Conservation (phyloP, 441 rosid species). For the Erysimum pusillum region DNA sequence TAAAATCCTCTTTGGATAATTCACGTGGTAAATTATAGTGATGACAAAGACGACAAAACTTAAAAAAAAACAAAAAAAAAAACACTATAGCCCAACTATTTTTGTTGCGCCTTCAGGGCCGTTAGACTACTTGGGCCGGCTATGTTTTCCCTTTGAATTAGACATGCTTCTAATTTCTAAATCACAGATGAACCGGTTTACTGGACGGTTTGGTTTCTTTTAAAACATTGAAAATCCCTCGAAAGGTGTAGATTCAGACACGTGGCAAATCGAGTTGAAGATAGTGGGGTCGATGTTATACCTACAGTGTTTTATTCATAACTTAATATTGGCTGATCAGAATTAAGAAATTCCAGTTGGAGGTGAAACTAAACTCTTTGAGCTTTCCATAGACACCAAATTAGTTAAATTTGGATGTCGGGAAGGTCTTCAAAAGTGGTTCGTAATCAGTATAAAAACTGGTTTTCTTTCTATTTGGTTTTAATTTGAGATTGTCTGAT, state of each 20-base stretch:
- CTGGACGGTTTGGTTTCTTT: neutral
- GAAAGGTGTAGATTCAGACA: neutral
- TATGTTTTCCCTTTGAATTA: neutral
- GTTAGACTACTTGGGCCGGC: neutral
- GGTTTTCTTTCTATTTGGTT: no score
- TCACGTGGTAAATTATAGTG: neutral
- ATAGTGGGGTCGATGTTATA: neutral
- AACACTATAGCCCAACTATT: neutral
- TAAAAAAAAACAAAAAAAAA: no score
- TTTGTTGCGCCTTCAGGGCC: neutral
- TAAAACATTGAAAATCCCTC: neutral
- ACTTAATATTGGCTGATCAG: slow-evolving; percentile 2
- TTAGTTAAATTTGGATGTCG: no score
- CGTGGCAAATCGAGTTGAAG: slow-evolving; percentile 2
- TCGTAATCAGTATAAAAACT: no score
- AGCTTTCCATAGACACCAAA: no score
- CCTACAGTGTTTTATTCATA: neutral
- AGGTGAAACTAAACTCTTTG: neutral
- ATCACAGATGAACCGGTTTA: neutral
- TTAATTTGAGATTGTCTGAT: no score
- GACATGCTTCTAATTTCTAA: neutral
- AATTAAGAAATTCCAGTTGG: slow-evolving; percentile 16
- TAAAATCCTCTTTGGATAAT: neutral
- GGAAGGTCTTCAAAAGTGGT: no score
- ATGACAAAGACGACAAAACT: neutral